Evolutionary conservation across 2,329 filamentous ascomycete genomes (phyloP).

Genomic region (Davidsoniella virescens): DNA sequence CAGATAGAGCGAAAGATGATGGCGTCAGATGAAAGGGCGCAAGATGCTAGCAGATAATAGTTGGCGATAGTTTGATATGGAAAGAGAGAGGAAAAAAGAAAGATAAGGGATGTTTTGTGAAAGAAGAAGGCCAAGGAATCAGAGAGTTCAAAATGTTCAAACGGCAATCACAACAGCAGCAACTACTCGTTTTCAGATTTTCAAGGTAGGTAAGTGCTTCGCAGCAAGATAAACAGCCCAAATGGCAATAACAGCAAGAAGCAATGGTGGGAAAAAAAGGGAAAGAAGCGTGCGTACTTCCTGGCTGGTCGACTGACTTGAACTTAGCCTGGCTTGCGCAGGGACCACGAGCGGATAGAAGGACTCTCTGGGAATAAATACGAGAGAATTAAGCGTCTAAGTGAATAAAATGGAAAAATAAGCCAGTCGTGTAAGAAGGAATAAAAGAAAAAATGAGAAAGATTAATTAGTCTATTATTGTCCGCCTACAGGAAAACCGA

Average conservation of each 20-base stretch:
- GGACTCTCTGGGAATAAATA: not conserved
- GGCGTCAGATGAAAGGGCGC: not conserved
- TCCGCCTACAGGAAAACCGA: not conserved
- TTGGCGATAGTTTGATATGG: not conserved
- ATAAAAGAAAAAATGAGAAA: not conserved
- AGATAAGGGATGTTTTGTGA: not conserved
- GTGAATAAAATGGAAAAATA: not conserved
- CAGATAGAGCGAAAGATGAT: not conserved
- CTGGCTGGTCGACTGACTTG: not conserved
- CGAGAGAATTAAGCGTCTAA: not conserved
- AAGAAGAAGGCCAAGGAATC: not conserved
- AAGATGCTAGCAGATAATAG: not conserved
- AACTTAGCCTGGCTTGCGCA: not conserved
- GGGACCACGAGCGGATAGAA: not conserved
- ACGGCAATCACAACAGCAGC: not conserved
- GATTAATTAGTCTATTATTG: not conserved
- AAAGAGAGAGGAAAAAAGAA: not conserved
- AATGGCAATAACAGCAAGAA: not conserved
- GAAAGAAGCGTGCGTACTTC: not conserved
- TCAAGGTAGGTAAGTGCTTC: not conserved
- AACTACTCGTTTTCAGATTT: not conserved
- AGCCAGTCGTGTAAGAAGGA: not conserved
- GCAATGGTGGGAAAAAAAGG: not conserved
- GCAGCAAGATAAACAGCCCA: not conserved
- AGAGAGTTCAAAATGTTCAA: not conserved